A percentile compares a stretch with the other conserved stretches of the same genome.
phyloP scores from a whole-genome alignment of 176 grass and related monocot species.

The Themeda triandra region DNA sequence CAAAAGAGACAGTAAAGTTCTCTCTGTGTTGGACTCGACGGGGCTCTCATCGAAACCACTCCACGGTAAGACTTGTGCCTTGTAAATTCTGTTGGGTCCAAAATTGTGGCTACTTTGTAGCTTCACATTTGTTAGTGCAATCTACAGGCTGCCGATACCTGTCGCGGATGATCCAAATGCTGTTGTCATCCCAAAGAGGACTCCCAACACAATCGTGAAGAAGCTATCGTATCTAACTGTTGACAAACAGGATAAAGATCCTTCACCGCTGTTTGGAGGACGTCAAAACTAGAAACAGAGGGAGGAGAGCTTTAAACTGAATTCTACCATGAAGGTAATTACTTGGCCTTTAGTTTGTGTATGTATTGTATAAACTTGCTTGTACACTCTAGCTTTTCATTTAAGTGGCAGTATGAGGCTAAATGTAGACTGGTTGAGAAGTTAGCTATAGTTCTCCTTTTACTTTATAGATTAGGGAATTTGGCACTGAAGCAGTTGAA shows the following conservation, averaged over 20 bases:
- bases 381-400: not conserved
- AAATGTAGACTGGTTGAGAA: not conserved
- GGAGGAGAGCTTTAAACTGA: constrained; percentile 81
- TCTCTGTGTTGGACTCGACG: constrained; percentile 36
- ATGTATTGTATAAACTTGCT: not conserved
- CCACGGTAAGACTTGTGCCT: constrained; percentile 57
- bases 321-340: constrained; percentile 79
- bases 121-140: not conserved
- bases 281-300: constrained; percentile 75
- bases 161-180: constrained; percentile 61
- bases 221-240: constrained; percentile 54
- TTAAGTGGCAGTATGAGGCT: not conserved
- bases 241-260: constrained; percentile 57
- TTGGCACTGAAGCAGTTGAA: not conserved
- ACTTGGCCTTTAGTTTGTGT: not conserved
- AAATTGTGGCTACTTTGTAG: not conserved
- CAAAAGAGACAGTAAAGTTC: constrained; percentile 56
- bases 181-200: constrained; percentile 72
- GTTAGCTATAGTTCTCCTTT: not conserved
- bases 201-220: constrained; percentile 58
- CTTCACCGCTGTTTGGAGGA: constrained; percentile 76
- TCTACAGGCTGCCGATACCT: constrained; percentile 73
- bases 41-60: constrained; percentile 45
- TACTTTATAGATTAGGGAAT: not conserved
- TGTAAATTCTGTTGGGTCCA: not conserved